Base-by-base conservation (phyloP, 192 early-diverging fungal genomes). In the Thamnidium elegans region DNA sequence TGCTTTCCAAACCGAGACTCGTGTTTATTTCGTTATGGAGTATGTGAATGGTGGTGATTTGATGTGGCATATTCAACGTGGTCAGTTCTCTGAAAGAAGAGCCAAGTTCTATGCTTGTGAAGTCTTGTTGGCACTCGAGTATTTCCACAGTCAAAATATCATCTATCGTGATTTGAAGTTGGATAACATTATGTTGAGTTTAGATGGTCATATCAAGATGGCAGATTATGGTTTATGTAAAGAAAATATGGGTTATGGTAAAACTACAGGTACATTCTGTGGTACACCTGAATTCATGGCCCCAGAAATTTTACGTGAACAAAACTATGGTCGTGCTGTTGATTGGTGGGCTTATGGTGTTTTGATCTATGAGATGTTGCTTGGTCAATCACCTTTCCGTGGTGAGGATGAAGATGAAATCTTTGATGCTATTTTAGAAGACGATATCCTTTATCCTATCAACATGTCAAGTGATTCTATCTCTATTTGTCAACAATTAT, bases 11-110 rank as follows among this genome's bases (percentile, higher is more conserved):
- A 94, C 92, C 0, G 89, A 94, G 53, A 92, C 90, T 53, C 80
- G 95, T 60, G 87, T 99, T 44, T 99, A 96, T 78, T 97, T 97
- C 78, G 95, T 96, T 19, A 97, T 96, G 92, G 96, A 98, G 69
- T 98, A 94, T 81, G 92, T 96, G 44, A 86, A 84, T 17, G 96
- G 96, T 65, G 96, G 96, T 45, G 96, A 99, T 79, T 75, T 99
- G 71, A 97, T 99, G 94, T 92, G 94, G 85, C 95, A 97, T 67
- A 94, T 99, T 52, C 95, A 97, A 69, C 85, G 90, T 64, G 81
- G 84, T 58, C 90, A 90, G 65, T 97, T 99, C 68, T 87, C 92
- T 54, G 92, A 95, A 76, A 81, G 90, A 34, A 84, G 91, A 53
- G 95, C 96, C 23, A 93, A 93, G 46, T 98, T 94, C 76, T 99